These are phyloP conservation scores for Acanthamoeba rhysodes DNA, from an alignment of 208 protist genomes.

Conservation along the genomic window DNA sequence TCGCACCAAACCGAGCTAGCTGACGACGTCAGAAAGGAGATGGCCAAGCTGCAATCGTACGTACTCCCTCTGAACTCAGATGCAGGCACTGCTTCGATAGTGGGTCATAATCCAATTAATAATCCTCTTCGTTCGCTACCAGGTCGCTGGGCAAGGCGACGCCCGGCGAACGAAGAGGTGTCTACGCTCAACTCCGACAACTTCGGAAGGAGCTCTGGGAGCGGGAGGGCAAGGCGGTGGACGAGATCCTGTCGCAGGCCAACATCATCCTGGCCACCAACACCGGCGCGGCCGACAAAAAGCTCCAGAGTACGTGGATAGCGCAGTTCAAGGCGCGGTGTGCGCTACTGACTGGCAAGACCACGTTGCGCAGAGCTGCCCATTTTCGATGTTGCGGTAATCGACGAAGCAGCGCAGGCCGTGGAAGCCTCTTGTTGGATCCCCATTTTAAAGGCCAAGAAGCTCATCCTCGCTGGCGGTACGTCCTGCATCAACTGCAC, in stretches of 20 bases:
- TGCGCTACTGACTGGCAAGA: neutral
- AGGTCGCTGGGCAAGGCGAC: conserved; percentile 5
- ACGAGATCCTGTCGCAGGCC: conserved; percentile 83
- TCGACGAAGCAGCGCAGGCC: conserved; percentile 89
- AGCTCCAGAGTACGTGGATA: neutral
- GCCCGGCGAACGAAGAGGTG: neutral
- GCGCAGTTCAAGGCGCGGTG: neutral
- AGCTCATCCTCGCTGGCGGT: conserved; percentile 87
- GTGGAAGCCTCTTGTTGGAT: conserved; percentile 91
- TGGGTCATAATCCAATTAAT: too few relatives aligned
- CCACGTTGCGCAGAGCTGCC: neutral
- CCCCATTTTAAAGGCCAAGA: conserved; percentile 80
- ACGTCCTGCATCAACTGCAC: neutral
- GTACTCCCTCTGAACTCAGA: neutral
- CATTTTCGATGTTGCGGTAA: conserved; percentile 85
- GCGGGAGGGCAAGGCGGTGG: conserved; percentile 76
- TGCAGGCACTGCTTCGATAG: too few relatives aligned
- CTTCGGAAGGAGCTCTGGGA: conserved; percentile 77
- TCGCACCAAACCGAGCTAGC: conserved; percentile 69
- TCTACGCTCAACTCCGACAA: conserved; percentile 59
- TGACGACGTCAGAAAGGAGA: conserved; percentile 81
- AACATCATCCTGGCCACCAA: conserved; percentile 87
- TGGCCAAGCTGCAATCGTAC: conserved; percentile 73
- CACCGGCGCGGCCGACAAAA: conserved; percentile 78
- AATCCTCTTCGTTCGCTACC: too few relatives aligned